A percentile compares a stretch with the other conserved stretches of the same genome.
Conservation (phyloP, 176 grass and related monocot species). For the Aechmea fasciata region DNA sequence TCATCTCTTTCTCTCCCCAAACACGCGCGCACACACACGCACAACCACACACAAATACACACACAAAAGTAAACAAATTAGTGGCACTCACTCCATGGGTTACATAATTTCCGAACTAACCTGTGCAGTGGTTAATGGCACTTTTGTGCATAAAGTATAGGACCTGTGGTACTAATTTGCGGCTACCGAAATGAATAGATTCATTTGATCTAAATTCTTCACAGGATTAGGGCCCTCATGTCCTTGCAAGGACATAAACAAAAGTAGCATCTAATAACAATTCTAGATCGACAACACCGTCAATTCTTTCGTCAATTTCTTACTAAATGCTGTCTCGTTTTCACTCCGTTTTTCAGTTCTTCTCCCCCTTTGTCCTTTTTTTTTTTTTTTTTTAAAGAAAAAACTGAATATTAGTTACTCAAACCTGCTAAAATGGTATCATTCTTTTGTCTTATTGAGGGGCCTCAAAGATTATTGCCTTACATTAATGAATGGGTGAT, state of each 20-base stretch:
- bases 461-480: too few relatives aligned
- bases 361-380: too few relatives aligned
- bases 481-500: too few relatives aligned
- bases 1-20: not conserved
- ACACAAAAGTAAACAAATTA: not conserved
- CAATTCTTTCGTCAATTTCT: not conserved
- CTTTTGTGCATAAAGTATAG: not conserved
- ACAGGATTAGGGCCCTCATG: not conserved
- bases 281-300: not conserved
- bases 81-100: not conserved
- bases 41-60: too few relatives aligned
- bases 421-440: not conserved
- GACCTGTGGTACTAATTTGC: not conserved
- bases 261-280: not conserved
- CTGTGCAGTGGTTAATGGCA: not conserved
- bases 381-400: not conserved
- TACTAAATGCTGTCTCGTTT: not conserved
- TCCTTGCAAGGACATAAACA: constrained; percentile 2
- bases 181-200: not conserved
- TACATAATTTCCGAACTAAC: not conserved
- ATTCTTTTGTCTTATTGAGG: too few relatives aligned
- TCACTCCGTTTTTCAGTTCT: not conserved
- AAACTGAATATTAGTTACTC: not conserved
- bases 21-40: too few relatives aligned
- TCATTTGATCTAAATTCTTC: not conserved